phyloP scores from a whole-genome alignment of 2,329 filamentous ascomycete genomes.

The Curvularia sp. region DNA sequence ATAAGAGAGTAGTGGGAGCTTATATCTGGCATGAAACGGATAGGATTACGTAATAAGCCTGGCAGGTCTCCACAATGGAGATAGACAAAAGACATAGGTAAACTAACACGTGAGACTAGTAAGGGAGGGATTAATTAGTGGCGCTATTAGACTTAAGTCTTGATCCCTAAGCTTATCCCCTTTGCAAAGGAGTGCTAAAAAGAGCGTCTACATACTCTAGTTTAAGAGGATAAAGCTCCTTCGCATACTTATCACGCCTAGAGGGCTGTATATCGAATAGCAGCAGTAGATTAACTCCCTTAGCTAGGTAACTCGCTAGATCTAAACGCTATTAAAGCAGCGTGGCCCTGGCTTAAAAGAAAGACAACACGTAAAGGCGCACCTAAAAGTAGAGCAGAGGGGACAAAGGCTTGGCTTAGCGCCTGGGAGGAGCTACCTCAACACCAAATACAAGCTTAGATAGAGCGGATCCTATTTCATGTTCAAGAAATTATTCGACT shows the following conservation, averaged over 20 bases:
- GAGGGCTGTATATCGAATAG: background rate
- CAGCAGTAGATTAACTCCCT: background rate
- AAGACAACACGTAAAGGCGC: too few species aligned
- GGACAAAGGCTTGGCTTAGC: too few species aligned
- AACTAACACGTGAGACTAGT: background rate
- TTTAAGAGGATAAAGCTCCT: conserved; percentile 21
- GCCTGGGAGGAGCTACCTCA: too few species aligned
- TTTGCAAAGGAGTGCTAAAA: conserved; percentile 18
- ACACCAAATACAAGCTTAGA: too few species aligned
- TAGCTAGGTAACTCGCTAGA: too few species aligned
- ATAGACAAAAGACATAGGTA: conserved; percentile 5
- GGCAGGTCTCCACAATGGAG: conserved; percentile 4
- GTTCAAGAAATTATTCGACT: too few species aligned
- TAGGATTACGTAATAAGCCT: conserved; percentile 11
- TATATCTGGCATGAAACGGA: conserved; percentile 7
- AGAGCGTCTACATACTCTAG: conserved; percentile 12
- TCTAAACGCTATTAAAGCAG: too few species aligned
- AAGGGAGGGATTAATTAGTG: conserved; percentile 15
- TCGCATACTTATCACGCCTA: conserved; percentile 1
- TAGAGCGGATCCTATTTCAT: too few species aligned
- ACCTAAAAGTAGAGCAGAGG: too few species aligned
- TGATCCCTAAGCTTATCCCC: conserved; percentile 9
- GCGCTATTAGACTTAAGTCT: conserved; percentile 10
- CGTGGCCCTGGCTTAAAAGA: too few species aligned
- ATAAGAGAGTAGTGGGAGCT: conserved; percentile 17